Percentiles rank a stretch among this genome's conserved stretches.
These are phyloP conservation scores for Cyclanthera cordifolia DNA, from an alignment of 306 rosid species.

Conservation along the genomic window DNA sequence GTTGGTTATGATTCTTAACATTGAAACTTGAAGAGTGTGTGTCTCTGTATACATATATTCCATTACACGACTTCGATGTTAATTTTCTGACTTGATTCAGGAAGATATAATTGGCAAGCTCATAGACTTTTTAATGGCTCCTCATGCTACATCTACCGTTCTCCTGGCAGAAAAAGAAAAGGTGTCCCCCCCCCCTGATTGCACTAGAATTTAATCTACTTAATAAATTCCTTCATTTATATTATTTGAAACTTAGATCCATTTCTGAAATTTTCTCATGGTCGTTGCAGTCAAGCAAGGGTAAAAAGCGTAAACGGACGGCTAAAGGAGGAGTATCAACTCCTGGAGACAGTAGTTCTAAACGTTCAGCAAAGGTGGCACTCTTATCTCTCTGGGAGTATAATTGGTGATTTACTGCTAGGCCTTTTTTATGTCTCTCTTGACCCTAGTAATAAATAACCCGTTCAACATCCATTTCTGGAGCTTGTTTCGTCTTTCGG, in stretches of 20 bases:
- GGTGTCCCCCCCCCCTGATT: conserved; percentile 25
- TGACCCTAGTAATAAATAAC: neutral
- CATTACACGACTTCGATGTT: neutral
- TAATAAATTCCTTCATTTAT: neutral
- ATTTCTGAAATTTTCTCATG: conserved; percentile 3
- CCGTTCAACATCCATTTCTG: neutral
- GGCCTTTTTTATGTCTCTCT: neutral
- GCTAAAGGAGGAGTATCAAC: conserved; percentile 44
- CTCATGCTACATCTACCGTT: conserved; percentile 60
- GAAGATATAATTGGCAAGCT: conserved; percentile 73
- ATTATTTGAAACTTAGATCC: neutral
- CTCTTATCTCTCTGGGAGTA: conserved; percentile 18
- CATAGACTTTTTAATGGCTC: conserved; percentile 71
- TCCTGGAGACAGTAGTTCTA: conserved; percentile 40
- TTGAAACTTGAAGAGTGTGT: neutral
- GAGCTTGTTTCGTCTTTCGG: neutral
- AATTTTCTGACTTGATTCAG: conserved; percentile 32
- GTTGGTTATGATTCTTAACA: neutral
- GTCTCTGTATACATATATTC: too few species aligned
- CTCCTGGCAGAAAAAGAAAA: conserved; percentile 68
- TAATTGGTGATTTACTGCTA: conserved; percentile 9
- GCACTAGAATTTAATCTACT: neutral
- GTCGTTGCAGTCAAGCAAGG: conserved; percentile 42
- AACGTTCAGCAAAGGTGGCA: conserved; percentile 56
- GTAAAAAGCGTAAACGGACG: conserved; percentile 58